phyloP scores from a whole-genome alignment of 257 asterid genomes.

The Salvia rosmarinus region DNA sequence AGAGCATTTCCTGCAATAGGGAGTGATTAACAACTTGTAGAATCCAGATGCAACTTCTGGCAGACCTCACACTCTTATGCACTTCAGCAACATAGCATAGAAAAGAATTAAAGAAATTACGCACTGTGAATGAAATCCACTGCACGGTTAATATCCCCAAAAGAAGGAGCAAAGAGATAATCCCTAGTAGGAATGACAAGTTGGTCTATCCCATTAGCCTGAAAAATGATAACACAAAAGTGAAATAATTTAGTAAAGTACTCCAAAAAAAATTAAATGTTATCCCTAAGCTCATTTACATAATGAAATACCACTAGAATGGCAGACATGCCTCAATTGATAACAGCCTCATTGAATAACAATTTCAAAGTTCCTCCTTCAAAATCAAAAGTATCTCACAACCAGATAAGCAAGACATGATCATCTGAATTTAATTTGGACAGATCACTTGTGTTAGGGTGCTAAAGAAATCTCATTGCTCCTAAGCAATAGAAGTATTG shows the following conservation, averaged over 20 bases:
- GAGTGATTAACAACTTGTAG: slow-evolving; percentile 7
- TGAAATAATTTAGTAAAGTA: slow-evolving; percentile 10
- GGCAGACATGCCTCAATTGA: background rate
- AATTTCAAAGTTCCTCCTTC: background rate
- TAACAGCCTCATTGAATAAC: slow-evolving; percentile 14
- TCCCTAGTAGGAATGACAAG: slow-evolving; percentile 94
- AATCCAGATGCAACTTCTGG: slow-evolving; percentile 10
- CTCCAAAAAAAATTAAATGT: background rate
- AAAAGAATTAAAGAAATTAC: slow-evolving; percentile 24
- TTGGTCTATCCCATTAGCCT: slow-evolving; percentile 91
- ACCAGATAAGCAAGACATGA: background rate
- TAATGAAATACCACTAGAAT: background rate
- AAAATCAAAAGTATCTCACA: background rate
- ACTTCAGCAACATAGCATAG: background rate
- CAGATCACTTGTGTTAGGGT: background rate
- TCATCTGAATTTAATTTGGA: slow-evolving; percentile 11
- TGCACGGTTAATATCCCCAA: slow-evolving; percentile 74
- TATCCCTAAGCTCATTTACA: slow-evolving; percentile 1
- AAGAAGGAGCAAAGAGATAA: slow-evolving; percentile 93
- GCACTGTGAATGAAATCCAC: slow-evolving; percentile 84
- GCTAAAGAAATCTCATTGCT: background rate
- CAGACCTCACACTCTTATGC: background rate
- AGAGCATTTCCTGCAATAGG: slow-evolving; percentile 61
- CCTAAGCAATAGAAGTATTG: slow-evolving; percentile 1
- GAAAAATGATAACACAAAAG: slow-evolving; percentile 38